Evolutionary conservation across 2,329 filamentous ascomycete species (phyloP).

Genomic region (Apiospora koreana): DNA sequence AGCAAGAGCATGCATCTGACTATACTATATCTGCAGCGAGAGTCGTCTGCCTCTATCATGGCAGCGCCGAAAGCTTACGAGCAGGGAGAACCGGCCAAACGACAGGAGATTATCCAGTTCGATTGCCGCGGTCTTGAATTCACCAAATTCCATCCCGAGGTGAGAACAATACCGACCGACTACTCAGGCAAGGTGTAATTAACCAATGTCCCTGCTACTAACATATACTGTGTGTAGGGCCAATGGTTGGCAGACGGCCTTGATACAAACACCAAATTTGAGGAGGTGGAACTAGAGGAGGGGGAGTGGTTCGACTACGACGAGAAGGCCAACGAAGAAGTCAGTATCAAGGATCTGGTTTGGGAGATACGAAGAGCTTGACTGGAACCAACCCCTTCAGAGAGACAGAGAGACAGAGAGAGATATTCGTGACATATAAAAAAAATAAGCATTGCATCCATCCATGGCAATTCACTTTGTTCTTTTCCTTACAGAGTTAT

Average conservation of each 20-base stretch:
- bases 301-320: slow-evolving; percentile 99
- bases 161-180: slow-evolving; percentile 41
- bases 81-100: slow-evolving; percentile 70
- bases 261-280: slow-evolving; percentile 82
- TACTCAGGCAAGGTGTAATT: background rate
- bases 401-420: background rate
- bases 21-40: slow-evolving; percentile 54
- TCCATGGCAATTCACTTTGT: too few relatives aligned
- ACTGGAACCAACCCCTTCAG: background rate
- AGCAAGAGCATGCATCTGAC: background rate
- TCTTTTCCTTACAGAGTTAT: too few relatives aligned
- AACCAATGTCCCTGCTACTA: slow-evolving; percentile 14
- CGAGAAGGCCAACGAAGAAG: slow-evolving; percentile 88
- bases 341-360: slow-evolving; percentile 84
- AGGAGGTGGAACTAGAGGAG: slow-evolving; percentile 77
- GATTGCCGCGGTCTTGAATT: slow-evolving; percentile 96
- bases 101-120: slow-evolving; percentile 81
- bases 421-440: too few relatives aligned
- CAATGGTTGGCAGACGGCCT: slow-evolving; percentile 77
- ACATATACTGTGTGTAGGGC: slow-evolving; percentile 64
- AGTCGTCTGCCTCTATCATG: slow-evolving; percentile 84
- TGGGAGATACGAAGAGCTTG: slow-evolving; percentile 68
- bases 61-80: slow-evolving; percentile 71
- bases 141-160: slow-evolving; percentile 85
- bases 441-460: too few relatives aligned